phyloP scores from a whole-genome alignment of 805 yeast genomes.

The Schizosaccharomyces osmophilus region DNA sequence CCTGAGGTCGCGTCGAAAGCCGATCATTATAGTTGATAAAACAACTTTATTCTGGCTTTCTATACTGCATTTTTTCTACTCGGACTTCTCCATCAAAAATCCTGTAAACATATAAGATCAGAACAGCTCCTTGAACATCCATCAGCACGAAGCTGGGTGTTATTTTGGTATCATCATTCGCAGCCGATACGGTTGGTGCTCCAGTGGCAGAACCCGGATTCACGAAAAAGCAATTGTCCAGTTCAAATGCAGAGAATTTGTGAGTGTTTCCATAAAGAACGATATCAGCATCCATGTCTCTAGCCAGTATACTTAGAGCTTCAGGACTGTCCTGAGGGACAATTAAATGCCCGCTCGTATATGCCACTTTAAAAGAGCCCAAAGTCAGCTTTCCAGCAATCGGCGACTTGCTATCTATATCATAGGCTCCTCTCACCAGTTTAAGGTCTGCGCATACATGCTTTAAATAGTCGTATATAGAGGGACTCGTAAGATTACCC shows the following conservation, averaged over 20 bases:
- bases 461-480: constrained; percentile 38
- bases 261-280: constrained; percentile 85
- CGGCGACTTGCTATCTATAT: constrained; percentile 26
- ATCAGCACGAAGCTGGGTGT: constrained; percentile 72
- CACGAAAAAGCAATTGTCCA: constrained; percentile 81
- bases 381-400: constrained; percentile 36
- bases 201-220: constrained; percentile 96
- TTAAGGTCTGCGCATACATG: constrained; percentile 48
- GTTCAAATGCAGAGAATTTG: constrained; percentile 72
- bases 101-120: constrained; percentile 70
- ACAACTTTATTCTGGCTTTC: constrained; percentile 18
- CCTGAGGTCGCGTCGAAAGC: neutral
- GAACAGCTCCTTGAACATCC: constrained; percentile 57
- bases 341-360: constrained; percentile 60
- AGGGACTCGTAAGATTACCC: constrained; percentile 53
- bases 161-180: constrained; percentile 25
- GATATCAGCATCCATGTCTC: constrained; percentile 79
- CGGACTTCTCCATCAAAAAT: constrained; percentile 58
- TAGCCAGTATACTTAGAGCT: constrained; percentile 53
- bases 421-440: constrained; percentile 65
- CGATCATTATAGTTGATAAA: neutral
- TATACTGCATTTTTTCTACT: constrained; percentile 62
- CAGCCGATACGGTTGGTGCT: constrained; percentile 45
- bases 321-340: constrained; percentile 76
- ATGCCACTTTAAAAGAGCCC: constrained; percentile 57